Conservation (phyloP, 192 early-diverging fungal genomes). For the Coemansia erecta region DNA sequence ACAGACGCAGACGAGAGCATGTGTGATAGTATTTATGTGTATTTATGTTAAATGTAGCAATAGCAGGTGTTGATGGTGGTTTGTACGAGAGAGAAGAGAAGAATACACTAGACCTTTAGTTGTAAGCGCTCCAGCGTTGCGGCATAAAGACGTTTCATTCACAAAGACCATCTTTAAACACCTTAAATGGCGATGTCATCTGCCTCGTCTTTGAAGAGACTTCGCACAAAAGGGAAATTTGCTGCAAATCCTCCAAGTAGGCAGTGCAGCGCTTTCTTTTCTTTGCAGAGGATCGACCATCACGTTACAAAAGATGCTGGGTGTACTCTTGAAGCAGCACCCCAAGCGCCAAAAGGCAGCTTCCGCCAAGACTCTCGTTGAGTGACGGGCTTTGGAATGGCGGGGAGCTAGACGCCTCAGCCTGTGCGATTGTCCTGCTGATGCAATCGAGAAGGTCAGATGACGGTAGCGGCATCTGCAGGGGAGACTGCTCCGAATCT, state of each 20-base stretch:
- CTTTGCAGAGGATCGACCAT: not conserved
- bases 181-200: no score
- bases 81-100: no score
- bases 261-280: no score
- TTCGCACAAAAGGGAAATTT: no score
- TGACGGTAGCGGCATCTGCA: conserved; percentile 36
- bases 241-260: no score
- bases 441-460: conserved; percentile 45
- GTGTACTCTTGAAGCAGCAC: conserved; percentile 47
- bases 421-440: conserved; percentile 18
- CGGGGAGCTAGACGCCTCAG: conserved; percentile 10
- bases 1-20: conserved; percentile 30
- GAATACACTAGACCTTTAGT: no score
- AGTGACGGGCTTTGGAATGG: not conserved
- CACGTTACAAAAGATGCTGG: conserved; percentile 19
- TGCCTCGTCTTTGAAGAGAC: no score
- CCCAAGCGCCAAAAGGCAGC: conserved; percentile 48
- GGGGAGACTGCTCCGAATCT: not conserved
- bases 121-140: no score
- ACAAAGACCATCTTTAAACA: no score
- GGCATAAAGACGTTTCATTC: no score
- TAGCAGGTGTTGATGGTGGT: not conserved
- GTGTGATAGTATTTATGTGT: not conserved
- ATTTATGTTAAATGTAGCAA: not conserved
- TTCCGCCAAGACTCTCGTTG: conserved; percentile 34